Base-by-base conservation (phyloP, 371 early-diverging fungal species). In the Mortierella sp. region DNA sequence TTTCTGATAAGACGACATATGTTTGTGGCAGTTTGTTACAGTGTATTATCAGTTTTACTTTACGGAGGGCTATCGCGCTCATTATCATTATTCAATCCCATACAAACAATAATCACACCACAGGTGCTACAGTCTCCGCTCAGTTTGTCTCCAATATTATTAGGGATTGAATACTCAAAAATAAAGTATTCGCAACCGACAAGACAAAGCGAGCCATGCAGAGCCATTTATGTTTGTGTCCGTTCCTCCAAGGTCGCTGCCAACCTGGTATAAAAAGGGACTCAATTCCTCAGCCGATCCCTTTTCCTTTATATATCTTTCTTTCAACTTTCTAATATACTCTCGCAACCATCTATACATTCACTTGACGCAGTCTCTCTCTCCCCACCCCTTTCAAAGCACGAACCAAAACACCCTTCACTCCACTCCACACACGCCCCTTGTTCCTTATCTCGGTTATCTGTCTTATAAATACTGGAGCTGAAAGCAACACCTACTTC, bases 181-280 rank as follows among this genome's bases (percentile, higher is more conserved):
- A n/a, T 59, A 59, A 32, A 59, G 30, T 39, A 62, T 12, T 43
- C 20, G 62, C 24, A 24, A 39, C 24, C 62, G 24, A 37, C 32
- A 37, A n/a, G n/a, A 59, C 32, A 32, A 37, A 37, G 61, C 39
- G 35, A 39, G 39, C 62, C 37, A 62, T 62, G 58, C 39, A 32
- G 39, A 20, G 39, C 39, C 61, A 60, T 62, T 39, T 20, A 45
- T 64, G 65, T 37, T 39, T 54, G 32, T 63, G 64, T 63, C 65
- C 40, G 54, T 37, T 65, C 65, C 54, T 65, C 28, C 47, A 12
- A 45, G 28, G n/a, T 58, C 14, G 35, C 20, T 30, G 39, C 12
- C 52, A 39, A 26, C 45, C 52, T 51, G 59, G 57, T 75, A 75
- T 75, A 75, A 63, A 77, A 77, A 39, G 77, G 77, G 72, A 77